Evolutionary conservation across 768 basidiomycete species (phyloP).

Genomic region (Mycena maculata): DNA sequence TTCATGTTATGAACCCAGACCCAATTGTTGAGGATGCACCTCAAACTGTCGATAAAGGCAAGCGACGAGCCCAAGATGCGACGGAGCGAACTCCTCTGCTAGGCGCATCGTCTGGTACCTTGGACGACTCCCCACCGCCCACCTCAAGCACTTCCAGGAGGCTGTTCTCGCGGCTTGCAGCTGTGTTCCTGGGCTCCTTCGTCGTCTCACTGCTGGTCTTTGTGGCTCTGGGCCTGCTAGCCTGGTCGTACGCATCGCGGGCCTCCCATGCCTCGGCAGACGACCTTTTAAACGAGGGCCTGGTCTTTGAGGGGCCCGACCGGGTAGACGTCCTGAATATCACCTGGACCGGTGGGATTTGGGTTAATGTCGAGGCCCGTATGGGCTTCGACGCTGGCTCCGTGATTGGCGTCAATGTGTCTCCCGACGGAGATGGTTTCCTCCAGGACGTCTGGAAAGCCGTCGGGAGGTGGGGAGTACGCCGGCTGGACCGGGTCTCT

Average conservation of each 20-base stretch:
- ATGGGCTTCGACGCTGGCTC: conserved; percentile 78
- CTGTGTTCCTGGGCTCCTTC: conserved; percentile 70
- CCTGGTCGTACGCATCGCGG: conserved; percentile 73
- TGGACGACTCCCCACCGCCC: conserved; percentile 37
- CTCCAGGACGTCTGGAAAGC: conserved; percentile 69
- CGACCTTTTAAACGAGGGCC: conserved; percentile 64
- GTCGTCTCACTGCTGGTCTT: conserved; percentile 60
- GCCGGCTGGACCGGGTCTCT: conserved; percentile 64
- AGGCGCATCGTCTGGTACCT: conserved; percentile 46
- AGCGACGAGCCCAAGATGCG: conserved; percentile 56
- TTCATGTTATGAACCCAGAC: conserved; percentile 28
- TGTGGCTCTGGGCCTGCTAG: conserved; percentile 60
- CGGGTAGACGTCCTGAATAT: conserved; percentile 71
- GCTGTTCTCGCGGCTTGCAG: conserved; percentile 52
- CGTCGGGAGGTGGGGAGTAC: conserved; percentile 76
- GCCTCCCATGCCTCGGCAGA: conserved; percentile 66
- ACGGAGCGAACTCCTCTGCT: conserved; percentile 70
- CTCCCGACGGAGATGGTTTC: conserved; percentile 55
- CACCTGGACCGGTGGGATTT: conserved; percentile 67
- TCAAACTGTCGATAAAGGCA: conserved; percentile 60
- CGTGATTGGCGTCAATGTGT: conserved; percentile 65
- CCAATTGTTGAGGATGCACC: conserved; percentile 31
- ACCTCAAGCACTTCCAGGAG: conserved; percentile 41
- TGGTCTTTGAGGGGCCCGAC: conserved; percentile 72
- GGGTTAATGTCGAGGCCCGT: conserved; percentile 66